Percentiles rank a stretch among this genome's conserved stretches.
Conservation (phyloP, 108 stramenopile species). For the Skeletonema grethae region DNA sequence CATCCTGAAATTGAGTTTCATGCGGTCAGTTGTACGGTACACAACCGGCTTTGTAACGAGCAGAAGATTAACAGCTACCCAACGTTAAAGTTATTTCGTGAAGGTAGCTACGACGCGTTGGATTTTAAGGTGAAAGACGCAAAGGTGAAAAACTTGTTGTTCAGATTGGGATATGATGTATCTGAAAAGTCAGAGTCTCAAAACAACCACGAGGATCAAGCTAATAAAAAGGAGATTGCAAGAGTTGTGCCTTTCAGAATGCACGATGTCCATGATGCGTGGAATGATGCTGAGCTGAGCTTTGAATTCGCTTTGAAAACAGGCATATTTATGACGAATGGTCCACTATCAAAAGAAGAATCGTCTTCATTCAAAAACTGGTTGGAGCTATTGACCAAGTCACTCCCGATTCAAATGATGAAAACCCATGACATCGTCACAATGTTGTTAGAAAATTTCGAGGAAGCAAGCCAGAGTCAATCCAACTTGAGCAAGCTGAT, state of each 20-base stretch:
- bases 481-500: conserved; percentile 44
- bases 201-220: neutral
- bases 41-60: conserved; percentile 58
- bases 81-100: conserved; percentile 47
- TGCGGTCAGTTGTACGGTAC: conserved; percentile 78
- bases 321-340: conserved; percentile 60
- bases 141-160: conserved; percentile 43
- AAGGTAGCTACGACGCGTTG: conserved; percentile 44
- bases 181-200: conserved; percentile 6
- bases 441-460: conserved; percentile 54
- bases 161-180: conserved; percentile 30
- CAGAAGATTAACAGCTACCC: conserved; percentile 57
- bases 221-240: neutral
- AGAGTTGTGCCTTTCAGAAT: conserved; percentile 37
- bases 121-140: conserved; percentile 18
- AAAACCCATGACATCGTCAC: conserved; percentile 46
- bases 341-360: conserved; percentile 42
- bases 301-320: conserved; percentile 75
- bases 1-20: conserved; percentile 56
- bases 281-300: conserved; percentile 66
- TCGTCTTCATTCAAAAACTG: conserved; percentile 56
- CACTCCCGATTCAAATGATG: conserved; percentile 66
- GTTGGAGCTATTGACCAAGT: conserved; percentile 52
- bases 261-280: conserved; percentile 60
- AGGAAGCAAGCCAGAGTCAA: conserved; percentile 45